A percentile compares a stretch with the other conserved stretches of the same genome.
phyloP scores from a whole-genome alignment of 805 yeast species.

The Grigorovia jiainica region DNA sequence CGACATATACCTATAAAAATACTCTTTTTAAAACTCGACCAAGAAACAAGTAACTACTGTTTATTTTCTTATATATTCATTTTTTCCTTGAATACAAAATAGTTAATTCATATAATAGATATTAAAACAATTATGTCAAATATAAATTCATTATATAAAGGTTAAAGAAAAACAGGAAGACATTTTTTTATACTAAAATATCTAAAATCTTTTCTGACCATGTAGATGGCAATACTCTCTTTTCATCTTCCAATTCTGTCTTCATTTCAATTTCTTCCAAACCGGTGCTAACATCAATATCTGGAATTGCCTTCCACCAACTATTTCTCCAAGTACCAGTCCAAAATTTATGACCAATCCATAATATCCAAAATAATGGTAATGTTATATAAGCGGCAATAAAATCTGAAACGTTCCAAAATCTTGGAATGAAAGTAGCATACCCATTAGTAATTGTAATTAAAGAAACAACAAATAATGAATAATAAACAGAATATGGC shows the following conservation, averaged over 20 bases:
- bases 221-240: conserved; percentile 15
- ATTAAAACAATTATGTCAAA: too few species aligned
- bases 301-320: conserved; percentile 43
- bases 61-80: too few species aligned
- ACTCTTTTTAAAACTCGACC: too few species aligned
- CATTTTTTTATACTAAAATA: conserved; percentile 14
- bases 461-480: conserved; percentile 41
- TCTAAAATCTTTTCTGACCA: conserved; percentile 16
- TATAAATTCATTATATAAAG: too few species aligned
- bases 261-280: conserved; percentile 51
- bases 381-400: conserved; percentile 64
- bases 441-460: conserved; percentile 64
- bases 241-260: conserved; percentile 26
- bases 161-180: too few species aligned
- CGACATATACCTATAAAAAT: too few species aligned
- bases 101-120: too few species aligned
- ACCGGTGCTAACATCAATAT: conserved; percentile 53
- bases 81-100: too few species aligned
- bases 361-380: conserved; percentile 44
- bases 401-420: conserved; percentile 41
- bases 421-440: conserved; percentile 40
- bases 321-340: too few species aligned
- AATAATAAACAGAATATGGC: conserved; percentile 58
- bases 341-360: conserved; percentile 44
- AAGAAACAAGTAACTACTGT: too few species aligned